Evolutionary conservation across 2,329 filamentous ascomycete species (phyloP).

Genomic region (Sclerotinia nivalis): DNA sequence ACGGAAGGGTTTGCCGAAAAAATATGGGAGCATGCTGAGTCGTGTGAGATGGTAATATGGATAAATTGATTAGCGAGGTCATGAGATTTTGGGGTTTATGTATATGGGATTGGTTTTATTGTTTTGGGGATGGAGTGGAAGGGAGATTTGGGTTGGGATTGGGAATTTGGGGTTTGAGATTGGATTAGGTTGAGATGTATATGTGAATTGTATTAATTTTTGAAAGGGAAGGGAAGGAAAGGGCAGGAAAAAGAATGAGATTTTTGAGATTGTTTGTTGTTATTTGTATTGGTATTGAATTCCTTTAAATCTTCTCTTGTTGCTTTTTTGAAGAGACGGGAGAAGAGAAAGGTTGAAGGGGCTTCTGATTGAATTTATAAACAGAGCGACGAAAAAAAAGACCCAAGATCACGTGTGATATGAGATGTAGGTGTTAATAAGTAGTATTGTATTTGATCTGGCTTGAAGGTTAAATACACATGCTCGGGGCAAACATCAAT

Average conservation of each 20-base stretch:
- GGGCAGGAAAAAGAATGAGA: not conserved
- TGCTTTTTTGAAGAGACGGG: not conserved
- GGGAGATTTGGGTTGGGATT: not conserved
- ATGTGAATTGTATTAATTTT: not conserved
- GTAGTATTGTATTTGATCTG: not conserved
- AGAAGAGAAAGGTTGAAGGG: not conserved
- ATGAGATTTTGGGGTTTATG: not conserved
- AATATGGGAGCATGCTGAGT: not conserved
- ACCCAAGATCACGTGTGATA: not conserved
- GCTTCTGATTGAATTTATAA: not conserved
- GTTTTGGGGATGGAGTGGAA: not conserved
- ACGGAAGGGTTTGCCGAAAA: constrained; percentile 2
- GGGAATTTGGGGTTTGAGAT: not conserved
- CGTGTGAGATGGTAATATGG: constrained; percentile 7
- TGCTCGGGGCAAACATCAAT: not conserved
- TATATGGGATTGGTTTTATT: not conserved
- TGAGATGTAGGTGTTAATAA: not conserved
- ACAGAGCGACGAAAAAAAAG: not conserved
- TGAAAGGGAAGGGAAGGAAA: not conserved
- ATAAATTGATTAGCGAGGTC: not conserved
- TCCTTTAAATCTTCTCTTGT: not conserved
- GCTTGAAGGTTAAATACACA: not conserved
- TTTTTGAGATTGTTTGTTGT: not conserved
- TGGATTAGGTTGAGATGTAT: not conserved
- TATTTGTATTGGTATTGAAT: no score